These are phyloP conservation scores for Chenopodium suecicum DNA, from an alignment of 148 eudicot genomes.

Conservation along the genomic window DNA sequence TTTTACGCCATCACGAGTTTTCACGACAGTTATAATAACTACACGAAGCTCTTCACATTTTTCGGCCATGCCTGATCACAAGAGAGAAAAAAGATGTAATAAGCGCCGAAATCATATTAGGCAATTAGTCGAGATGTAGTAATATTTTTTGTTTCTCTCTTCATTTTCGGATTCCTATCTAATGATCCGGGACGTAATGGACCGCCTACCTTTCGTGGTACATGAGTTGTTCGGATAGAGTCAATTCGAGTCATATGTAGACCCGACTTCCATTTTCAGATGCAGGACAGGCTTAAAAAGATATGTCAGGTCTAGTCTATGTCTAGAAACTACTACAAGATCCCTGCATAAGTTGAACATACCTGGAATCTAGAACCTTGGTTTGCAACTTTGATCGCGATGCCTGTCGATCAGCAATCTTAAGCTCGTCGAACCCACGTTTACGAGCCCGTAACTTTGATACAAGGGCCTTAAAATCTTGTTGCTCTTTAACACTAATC, in stretches of 20 bases:
- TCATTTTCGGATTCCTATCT: too few relatives aligned
- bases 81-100: background rate
- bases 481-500: slow-evolving; percentile 16
- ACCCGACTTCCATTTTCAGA: background rate
- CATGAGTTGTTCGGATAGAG: background rate
- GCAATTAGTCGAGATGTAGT: too few relatives aligned
- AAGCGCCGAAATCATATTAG: background rate
- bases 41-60: slow-evolving; percentile 31
- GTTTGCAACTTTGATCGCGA: slow-evolving; percentile 18
- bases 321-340: background rate
- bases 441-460: slow-evolving; percentile 25
- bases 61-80: slow-evolving; percentile 40
- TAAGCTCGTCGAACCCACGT: slow-evolving; percentile 28
- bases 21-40: background rate
- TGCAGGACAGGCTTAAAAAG: background rate
- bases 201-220: background rate
- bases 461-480: slow-evolving; percentile 20
- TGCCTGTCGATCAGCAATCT: slow-evolving; percentile 24
- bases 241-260: background rate
- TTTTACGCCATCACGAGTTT: background rate
- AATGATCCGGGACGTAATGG: too few relatives aligned
- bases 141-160: too few relatives aligned
- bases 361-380: slow-evolving; percentile 48
- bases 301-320: background rate
- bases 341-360: background rate